Conservation (phyloP, 2,329 filamentous ascomycete genomes). For the Arthrocladium fulminans region DNA sequence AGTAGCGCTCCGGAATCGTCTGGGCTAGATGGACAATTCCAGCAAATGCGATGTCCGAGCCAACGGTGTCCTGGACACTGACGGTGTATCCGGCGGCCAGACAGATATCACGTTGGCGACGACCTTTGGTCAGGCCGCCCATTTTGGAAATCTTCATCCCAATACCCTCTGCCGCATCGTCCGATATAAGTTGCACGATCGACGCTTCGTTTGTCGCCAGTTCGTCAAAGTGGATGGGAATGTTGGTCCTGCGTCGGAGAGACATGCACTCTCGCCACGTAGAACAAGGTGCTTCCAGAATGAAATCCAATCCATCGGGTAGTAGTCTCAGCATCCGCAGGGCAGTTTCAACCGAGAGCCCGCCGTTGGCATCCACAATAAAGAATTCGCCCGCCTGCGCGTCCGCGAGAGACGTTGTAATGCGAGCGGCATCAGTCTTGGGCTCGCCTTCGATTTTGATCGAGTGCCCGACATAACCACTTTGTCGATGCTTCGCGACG, state of each 20-base stretch:
- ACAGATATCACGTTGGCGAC: conserved; percentile 22
- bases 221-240: conserved; percentile 24
- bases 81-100: conserved; percentile 22
- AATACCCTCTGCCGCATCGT: conserved; percentile 24
- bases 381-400: conserved; percentile 18
- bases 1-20: conserved; percentile 15
- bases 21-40: conserved; percentile 22
- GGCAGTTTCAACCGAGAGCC: conserved; percentile 20
- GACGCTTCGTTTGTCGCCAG: conserved; percentile 16
- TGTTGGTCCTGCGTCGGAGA: conserved; percentile 19
- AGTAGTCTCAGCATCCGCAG: conserved; percentile 23
- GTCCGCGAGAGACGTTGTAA: neutral
- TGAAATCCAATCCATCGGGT: conserved; percentile 21
- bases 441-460: conserved; percentile 17
- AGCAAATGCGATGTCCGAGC: conserved; percentile 25
- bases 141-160: conserved; percentile 23
- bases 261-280: conserved; percentile 22
- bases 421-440: conserved; percentile 11
- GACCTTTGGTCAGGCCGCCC: conserved; percentile 17
- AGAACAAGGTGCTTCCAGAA: conserved; percentile 23
- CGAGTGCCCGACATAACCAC: conserved; percentile 12
- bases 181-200: conserved; percentile 19
- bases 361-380: conserved; percentile 21
- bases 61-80: conserved; percentile 22
- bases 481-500: conserved; percentile 11